A percentile compares a stretch with the other conserved stretches of the same genome.
Evolutionary conservation across 176 grass and related monocot genomes (phyloP).

Genomic region (Phoenix roebelenii): DNA sequence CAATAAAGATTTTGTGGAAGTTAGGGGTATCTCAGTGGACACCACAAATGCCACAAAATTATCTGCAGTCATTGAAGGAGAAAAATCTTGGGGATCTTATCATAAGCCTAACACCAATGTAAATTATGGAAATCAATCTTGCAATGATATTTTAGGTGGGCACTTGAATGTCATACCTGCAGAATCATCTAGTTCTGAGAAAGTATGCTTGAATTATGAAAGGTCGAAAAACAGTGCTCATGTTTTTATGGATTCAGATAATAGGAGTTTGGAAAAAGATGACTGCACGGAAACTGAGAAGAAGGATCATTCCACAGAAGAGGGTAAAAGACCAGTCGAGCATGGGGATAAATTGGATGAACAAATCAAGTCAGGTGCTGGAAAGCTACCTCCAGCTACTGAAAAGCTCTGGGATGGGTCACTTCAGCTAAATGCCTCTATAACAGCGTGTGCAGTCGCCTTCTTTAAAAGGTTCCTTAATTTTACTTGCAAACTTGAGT

Average conservation of each 20-base stretch:
- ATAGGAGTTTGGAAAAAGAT: not conserved
- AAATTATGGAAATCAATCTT: not conserved
- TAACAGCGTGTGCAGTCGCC: slow-evolving; percentile 14
- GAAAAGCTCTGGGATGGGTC: slow-evolving; percentile 28
- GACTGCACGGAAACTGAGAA: not conserved
- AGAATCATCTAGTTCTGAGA: slow-evolving; percentile 1
- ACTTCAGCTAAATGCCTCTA: slow-evolving; percentile 20
- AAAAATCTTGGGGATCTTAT: no score
- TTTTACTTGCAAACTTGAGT: not conserved
- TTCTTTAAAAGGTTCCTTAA: slow-evolving; percentile 29
- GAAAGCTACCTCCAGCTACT: slow-evolving; percentile 5
- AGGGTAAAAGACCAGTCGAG: not conserved
- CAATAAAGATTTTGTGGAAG: no score
- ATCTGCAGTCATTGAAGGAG: no score
- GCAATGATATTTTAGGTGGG: not conserved
- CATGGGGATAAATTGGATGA: slow-evolving; percentile 9
- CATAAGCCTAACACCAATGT: no score
- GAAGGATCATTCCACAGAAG: not conserved
- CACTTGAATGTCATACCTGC: not conserved
- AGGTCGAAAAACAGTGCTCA: not conserved
- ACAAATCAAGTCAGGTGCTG: slow-evolving; percentile 10
- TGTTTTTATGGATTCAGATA: not conserved
- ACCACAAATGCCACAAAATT: no score
- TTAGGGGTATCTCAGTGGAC: no score
- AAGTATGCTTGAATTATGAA: not conserved